Conservation (phyloP, 768 basidiomycete genomes). For the Sarcodon sp. region DNA sequence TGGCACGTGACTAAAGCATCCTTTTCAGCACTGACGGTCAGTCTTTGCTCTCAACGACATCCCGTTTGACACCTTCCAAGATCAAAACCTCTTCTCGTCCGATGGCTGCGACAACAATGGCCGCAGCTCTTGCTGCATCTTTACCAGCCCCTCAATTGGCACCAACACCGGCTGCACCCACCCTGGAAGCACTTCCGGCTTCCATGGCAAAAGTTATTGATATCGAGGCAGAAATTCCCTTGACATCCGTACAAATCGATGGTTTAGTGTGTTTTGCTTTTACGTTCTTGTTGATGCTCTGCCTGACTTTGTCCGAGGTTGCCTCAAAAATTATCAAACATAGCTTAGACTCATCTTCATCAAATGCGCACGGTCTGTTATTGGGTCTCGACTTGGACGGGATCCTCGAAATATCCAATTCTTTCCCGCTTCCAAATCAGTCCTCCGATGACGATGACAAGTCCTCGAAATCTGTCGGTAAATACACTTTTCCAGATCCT, state of each 20-base stretch:
- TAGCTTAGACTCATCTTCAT: constrained; percentile 60
- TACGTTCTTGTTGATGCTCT: neutral
- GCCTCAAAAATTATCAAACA: constrained; percentile 93
- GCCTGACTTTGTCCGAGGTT: constrained; percentile 35
- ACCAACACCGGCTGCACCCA: constrained; percentile 48
- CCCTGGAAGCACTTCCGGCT: constrained; percentile 80
- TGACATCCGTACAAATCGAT: constrained; percentile 73
- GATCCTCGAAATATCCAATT: constrained; percentile 81
- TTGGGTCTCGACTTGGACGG: constrained; percentile 91
- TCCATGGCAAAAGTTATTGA: constrained; percentile 91
- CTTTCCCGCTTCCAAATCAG: constrained; percentile 72
- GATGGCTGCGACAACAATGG: constrained; percentile 51
- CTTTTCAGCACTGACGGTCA: no score
- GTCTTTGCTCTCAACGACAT: no score
- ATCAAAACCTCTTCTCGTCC: no score
- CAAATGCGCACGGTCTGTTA: constrained; percentile 73
- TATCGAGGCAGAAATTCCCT: constrained; percentile 80
- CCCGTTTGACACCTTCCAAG: no score
- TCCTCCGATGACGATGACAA: constrained; percentile 72
- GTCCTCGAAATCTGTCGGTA: constrained; percentile 63
- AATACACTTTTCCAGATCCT: constrained; percentile 14
- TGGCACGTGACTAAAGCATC: no score
- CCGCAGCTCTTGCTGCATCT: constrained; percentile 81
- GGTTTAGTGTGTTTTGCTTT: constrained; percentile 50
- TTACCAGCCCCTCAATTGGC: constrained; percentile 54